Conservation (phyloP, 1,139 yeast species). For the Yamadazyma membranifaciens region DNA sequence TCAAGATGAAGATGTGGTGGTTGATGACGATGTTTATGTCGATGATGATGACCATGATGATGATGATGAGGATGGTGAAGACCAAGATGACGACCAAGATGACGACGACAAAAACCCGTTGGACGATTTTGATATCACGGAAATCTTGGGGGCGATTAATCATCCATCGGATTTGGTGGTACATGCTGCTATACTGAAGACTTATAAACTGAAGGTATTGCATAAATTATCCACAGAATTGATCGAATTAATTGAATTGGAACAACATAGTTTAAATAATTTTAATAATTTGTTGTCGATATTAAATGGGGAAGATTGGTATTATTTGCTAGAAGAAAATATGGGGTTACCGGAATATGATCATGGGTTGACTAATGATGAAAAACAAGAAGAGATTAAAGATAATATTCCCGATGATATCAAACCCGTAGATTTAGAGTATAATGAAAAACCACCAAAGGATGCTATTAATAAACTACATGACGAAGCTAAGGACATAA, state of each 20-base stretch:
- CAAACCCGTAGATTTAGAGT: constrained; percentile 1
- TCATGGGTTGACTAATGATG: constrained; percentile 51
- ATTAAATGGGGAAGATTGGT: constrained; percentile 84
- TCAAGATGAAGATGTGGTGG: constrained; percentile 11
- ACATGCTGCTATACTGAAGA: constrained; percentile 67
- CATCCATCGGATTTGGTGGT: constrained; percentile 78
- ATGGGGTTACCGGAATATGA: constrained; percentile 69
- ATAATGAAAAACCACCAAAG: not conserved
- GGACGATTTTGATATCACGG: constrained; percentile 40
- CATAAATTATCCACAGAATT: constrained; percentile 65
- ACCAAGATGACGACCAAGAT: constrained; percentile 24
- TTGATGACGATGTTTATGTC: constrained; percentile 19
- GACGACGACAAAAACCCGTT: constrained; percentile 34
- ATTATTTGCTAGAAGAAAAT: constrained; percentile 58
- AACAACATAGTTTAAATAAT: constrained; percentile 71
- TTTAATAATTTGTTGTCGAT: constrained; percentile 71
- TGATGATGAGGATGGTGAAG: constrained; percentile 18
- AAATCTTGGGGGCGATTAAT: constrained; percentile 70
- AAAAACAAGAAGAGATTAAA: constrained; percentile 9
- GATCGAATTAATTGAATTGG: constrained; percentile 73
- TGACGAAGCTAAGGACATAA: not conserved
- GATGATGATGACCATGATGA: constrained; percentile 23
- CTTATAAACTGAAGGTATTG: constrained; percentile 54
- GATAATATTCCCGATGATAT: constrained; percentile 27
- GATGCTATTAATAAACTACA: constrained; percentile 36